These are phyloP conservation scores for Mortierella hygrophila DNA, from an alignment of 192 early-diverging fungal genomes.

Conservation along the genomic window DNA sequence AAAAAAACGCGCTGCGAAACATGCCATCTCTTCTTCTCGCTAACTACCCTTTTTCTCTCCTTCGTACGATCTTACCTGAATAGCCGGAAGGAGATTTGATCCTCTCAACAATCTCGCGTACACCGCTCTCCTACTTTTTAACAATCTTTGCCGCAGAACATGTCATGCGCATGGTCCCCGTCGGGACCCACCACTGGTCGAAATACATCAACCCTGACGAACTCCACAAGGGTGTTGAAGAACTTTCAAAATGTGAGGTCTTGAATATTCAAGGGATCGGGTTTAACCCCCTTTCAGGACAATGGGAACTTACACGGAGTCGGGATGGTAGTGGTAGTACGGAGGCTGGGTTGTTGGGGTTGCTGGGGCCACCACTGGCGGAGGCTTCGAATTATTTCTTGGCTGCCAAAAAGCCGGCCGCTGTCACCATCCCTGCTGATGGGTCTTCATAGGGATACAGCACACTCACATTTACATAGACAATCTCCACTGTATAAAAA, in stretches of 20 bases:
- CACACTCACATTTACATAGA: not conserved
- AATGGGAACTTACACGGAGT: conserved; percentile 55
- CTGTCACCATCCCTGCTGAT: not conserved
- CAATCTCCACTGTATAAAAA: not conserved
- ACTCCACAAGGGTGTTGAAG: conserved; percentile 63
- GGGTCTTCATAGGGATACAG: not conserved
- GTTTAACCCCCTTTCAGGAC: conserved; percentile 65
- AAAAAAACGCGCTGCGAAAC: too few species aligned
- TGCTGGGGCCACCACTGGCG: conserved; percentile 29
- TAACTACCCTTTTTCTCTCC: not conserved
- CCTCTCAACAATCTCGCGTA: conserved; percentile 94
- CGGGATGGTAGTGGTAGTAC: conserved; percentile 24
- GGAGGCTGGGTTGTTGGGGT: conserved; percentile 20
- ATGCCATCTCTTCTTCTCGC: not conserved
- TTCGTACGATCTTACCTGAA: not conserved
- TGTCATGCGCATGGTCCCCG: conserved; percentile 79
- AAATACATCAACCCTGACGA: conserved; percentile 91
- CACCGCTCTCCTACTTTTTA: conserved; percentile 76
- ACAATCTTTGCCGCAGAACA: conserved; percentile 90
- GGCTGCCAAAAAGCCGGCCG: conserved; percentile 42
- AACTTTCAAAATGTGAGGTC: conserved; percentile 58
- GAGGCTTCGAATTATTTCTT: conserved; percentile 64
- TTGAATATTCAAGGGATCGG: conserved; percentile 69
- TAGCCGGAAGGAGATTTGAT: conserved; percentile 80
- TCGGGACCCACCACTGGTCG: conserved; percentile 87